These are phyloP conservation scores for Bonnemaisonia californica DNA, from an alignment of 31 red algal species.

Conservation along the genomic window DNA sequence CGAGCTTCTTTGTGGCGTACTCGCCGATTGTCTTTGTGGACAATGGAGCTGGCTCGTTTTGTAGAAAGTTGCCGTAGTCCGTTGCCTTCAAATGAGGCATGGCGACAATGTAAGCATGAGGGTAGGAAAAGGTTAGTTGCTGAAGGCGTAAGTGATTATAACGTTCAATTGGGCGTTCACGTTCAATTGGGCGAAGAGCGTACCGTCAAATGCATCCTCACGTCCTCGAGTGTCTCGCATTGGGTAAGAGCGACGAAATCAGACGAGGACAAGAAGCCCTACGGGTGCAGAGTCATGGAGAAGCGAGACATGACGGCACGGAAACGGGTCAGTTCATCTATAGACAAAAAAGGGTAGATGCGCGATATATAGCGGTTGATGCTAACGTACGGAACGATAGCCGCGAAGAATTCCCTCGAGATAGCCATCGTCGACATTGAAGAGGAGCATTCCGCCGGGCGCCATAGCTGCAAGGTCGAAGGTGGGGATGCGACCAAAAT, in stretches of 20 bases:
- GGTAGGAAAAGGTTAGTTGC: background rate
- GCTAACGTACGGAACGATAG: conserved; percentile 72
- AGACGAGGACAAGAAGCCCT: conserved; percentile 75
- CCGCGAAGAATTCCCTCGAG: conserved; percentile 92
- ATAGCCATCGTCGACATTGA: conserved; percentile 95
- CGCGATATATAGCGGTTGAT: background rate
- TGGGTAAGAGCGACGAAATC: conserved; percentile 91
- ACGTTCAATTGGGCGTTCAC: background rate
- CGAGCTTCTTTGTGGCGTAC: conserved; percentile 77
- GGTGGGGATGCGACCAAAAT: background rate
- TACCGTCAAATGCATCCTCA: conserved; percentile 92
- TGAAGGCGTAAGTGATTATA: background rate
- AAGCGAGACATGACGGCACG: too few species aligned
- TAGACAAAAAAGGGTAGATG: too few species aligned
- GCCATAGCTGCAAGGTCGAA: conserved; percentile 32
- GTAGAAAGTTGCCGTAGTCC: conserved; percentile 84
- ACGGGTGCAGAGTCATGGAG: too few species aligned
- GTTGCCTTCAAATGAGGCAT: conserved; percentile 44
- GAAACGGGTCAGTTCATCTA: too few species aligned
- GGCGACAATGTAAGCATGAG: background rate
- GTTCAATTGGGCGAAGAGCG: background rate
- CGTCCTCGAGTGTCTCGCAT: conserved; percentile 93
- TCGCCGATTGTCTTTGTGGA: conserved; percentile 75
- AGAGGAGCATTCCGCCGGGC: conserved; percentile 84
- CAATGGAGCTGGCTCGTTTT: conserved; percentile 90